Evolutionary conservation across 2,329 filamentous ascomycete species (phyloP).

Genomic region (Pochonia chlamydosporia): DNA sequence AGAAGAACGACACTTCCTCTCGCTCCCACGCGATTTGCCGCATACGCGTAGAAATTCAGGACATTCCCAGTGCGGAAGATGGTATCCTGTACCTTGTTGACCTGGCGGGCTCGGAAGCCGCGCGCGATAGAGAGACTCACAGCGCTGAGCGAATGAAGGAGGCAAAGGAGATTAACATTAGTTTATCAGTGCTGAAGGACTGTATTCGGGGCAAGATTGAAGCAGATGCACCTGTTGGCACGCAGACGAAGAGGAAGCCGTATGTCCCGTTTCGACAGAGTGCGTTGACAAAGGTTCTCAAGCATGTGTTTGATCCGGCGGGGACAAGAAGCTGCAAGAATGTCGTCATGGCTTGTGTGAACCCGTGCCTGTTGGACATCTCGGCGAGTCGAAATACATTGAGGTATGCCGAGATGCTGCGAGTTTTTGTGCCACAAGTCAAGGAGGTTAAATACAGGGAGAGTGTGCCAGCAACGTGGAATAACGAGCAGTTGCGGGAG

Average conservation of each 20-base stretch:
- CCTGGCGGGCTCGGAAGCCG: slow-evolving; percentile 42
- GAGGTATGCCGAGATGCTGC: slow-evolving; percentile 41
- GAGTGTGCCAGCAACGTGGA: slow-evolving; percentile 31
- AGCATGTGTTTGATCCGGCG: slow-evolving; percentile 42
- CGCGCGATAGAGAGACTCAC: slow-evolving; percentile 35
- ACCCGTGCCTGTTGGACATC: slow-evolving; percentile 38
- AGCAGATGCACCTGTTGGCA: slow-evolving; percentile 23
- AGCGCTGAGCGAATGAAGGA: slow-evolving; percentile 26
- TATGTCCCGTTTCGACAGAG: slow-evolving; percentile 42
- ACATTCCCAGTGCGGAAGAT: slow-evolving; percentile 23
- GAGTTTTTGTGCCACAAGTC: slow-evolving; percentile 28
- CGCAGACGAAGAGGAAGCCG: slow-evolving; percentile 21
- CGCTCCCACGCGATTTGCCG: slow-evolving; percentile 44
- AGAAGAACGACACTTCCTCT: slow-evolving; percentile 41
- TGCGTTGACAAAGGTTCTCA: slow-evolving; percentile 40
- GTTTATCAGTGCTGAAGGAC: slow-evolving; percentile 44
- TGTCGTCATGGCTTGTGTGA: slow-evolving; percentile 41
- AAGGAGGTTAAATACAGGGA: slow-evolving; percentile 17
- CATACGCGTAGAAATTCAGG: slow-evolving; percentile 32
- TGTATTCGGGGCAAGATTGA: slow-evolving; percentile 42
- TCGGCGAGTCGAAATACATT: slow-evolving; percentile 42
- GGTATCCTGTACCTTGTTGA: slow-evolving; percentile 42
- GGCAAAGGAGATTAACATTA: slow-evolving; percentile 31
- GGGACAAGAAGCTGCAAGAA: slow-evolving; percentile 33
- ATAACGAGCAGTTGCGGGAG: slow-evolving; percentile 27